Evolutionary conservation across 75 land plant species (phyloP).

Genomic region (Cryptomeria japonica): DNA sequence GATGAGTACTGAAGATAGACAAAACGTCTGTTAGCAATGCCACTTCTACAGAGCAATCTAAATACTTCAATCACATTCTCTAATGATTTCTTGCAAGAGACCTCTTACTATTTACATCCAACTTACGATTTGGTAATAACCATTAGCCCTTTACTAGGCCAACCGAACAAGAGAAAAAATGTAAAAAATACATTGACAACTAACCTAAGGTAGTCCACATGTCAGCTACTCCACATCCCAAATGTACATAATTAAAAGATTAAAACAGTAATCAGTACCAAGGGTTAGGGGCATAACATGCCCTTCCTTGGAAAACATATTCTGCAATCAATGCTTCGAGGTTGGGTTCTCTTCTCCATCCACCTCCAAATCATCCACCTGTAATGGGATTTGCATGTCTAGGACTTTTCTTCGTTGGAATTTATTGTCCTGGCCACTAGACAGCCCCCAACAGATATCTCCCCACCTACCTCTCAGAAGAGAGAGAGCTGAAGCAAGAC

Average conservation of each 20-base stretch:
- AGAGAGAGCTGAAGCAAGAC: too few species aligned
- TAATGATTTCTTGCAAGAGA: not conserved
- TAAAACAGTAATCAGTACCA: not conserved
- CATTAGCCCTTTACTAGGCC: not conserved
- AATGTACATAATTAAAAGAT: too few species aligned
- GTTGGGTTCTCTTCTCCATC: not conserved
- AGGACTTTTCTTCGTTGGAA: not conserved
- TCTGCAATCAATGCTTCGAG: not conserved
- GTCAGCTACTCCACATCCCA: too few species aligned
- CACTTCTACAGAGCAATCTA: not conserved
- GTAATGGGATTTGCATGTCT: not conserved
- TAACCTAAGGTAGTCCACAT: too few species aligned
- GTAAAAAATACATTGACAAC: too few species aligned
- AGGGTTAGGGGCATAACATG: not conserved
- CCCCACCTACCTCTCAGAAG: too few species aligned
- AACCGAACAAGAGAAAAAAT: not conserved
- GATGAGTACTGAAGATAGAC: too few species aligned
- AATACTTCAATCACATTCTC: not conserved
- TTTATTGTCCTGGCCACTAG: too few species aligned
- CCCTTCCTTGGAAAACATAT: not conserved
- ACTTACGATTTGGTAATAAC: not conserved
- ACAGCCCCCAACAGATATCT: too few species aligned
- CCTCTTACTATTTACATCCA: not conserved
- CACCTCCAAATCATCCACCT: not conserved
- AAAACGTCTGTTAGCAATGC: not conserved